phyloP scores from a whole-genome alignment of 2,329 filamentous ascomycete genomes.

The Cladophialophora immunda region DNA sequence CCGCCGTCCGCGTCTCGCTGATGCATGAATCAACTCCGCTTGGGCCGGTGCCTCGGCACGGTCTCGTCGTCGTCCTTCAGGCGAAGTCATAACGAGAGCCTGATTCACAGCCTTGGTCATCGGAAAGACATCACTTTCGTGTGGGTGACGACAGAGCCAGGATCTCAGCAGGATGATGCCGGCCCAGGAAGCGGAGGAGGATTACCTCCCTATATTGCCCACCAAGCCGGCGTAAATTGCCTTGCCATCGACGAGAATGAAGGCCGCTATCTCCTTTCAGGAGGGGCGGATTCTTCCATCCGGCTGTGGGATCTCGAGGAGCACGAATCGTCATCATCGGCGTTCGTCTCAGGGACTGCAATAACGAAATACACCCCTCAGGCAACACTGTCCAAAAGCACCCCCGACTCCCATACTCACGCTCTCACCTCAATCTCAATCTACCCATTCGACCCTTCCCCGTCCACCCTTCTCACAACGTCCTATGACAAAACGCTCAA shows the following conservation, averaged over 20 bases:
- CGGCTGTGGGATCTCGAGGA: constrained; percentile 87
- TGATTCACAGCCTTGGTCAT: constrained; percentile 72
- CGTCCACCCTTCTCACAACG: constrained; percentile 56
- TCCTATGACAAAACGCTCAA: constrained; percentile 57
- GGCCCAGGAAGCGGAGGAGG: constrained; percentile 42
- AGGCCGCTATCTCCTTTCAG: constrained; percentile 80
- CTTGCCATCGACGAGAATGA: constrained; percentile 84
- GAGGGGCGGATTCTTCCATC: constrained; percentile 83
- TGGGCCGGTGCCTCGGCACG: constrained; percentile 57
- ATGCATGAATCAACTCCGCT: constrained; percentile 40
- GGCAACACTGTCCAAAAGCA: constrained; percentile 30
- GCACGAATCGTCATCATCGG: constrained; percentile 55
- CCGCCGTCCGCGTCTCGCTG: constrained; percentile 4
- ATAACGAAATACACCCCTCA: constrained; percentile 25
- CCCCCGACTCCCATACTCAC: constrained; percentile 52
- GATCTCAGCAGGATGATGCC: constrained; percentile 40
- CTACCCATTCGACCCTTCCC: constrained; percentile 58
- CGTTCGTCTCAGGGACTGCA: constrained; percentile 60
- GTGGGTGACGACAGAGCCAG: constrained; percentile 40
- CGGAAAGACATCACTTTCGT: constrained; percentile 69
- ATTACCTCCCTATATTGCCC: constrained; percentile 62
- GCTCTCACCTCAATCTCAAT: constrained; percentile 58
- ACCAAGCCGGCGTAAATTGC: constrained; percentile 80
- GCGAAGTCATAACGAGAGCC: constrained; percentile 72
- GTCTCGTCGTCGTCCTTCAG: constrained; percentile 72